A percentile compares a stretch with the other conserved stretches of the same genome.
Conservation (phyloP, 2,329 filamentous ascomycete species). For the Corinectria fuckeliana region DNA sequence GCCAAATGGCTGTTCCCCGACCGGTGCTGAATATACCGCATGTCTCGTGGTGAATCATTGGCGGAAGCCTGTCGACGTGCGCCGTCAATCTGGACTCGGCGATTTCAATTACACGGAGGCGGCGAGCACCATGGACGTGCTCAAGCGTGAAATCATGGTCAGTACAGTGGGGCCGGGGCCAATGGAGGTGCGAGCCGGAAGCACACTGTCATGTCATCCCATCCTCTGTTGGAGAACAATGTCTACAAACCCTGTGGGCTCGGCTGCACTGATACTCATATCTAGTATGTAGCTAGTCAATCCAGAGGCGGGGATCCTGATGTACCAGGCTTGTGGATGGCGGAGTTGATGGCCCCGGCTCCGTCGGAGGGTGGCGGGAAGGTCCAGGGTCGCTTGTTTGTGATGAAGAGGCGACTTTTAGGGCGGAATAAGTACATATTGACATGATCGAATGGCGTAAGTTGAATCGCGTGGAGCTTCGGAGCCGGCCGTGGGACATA, state of each 20-base stretch:
- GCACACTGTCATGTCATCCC: slow-evolving; percentile 28
- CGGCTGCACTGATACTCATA: slow-evolving; percentile 31
- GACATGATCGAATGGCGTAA: slow-evolving; percentile 36
- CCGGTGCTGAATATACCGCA: slow-evolving; percentile 34
- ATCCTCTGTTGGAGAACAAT: slow-evolving; percentile 21
- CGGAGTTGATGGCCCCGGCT: slow-evolving; percentile 38
- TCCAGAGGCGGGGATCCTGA: slow-evolving; percentile 31
- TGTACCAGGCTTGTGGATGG: slow-evolving; percentile 19
- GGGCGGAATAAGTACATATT: slow-evolving; percentile 33
- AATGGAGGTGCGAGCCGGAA: slow-evolving; percentile 21
- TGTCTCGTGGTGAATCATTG: slow-evolving; percentile 28
- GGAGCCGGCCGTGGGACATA: slow-evolving; percentile 23
- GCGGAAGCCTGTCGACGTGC: slow-evolving; percentile 23
- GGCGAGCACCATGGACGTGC: slow-evolving; percentile 20
- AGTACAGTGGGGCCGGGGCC: slow-evolving; percentile 25
- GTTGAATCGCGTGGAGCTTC: slow-evolving; percentile 25
- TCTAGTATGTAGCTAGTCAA: slow-evolving; percentile 24
- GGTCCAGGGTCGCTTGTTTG: slow-evolving; percentile 36
- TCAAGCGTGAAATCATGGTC: slow-evolving; percentile 32
- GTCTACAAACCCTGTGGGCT: slow-evolving; percentile 29
- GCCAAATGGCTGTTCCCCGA: slow-evolving; percentile 21
- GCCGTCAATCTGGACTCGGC: slow-evolving; percentile 23
- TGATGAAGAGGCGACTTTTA: slow-evolving; percentile 35
- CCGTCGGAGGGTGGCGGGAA: slow-evolving; percentile 40
- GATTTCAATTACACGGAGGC: slow-evolving; percentile 28